phyloP scores from a whole-genome alignment of 2,329 filamentous ascomycete genomes.

The Colletotrichum euphorbiae region DNA sequence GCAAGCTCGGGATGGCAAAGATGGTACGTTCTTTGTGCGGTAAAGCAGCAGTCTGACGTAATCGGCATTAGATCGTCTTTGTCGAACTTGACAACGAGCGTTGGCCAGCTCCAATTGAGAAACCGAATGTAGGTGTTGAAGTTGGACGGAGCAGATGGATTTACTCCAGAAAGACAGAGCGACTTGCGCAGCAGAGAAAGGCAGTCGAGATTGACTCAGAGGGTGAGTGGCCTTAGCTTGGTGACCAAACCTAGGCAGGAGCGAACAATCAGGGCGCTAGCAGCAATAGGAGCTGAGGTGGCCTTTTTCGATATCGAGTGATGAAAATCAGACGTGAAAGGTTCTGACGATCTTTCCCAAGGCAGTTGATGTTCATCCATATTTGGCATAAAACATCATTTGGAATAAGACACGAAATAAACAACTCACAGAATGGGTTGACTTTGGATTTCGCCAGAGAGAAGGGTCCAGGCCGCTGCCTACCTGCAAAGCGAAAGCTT shows the following conservation, averaged over 20 bases:
- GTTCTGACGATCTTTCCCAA: background rate
- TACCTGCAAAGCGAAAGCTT: conserved; percentile 10
- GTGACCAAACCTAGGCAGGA: background rate
- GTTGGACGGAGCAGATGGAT: no score
- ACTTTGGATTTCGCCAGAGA: background rate
- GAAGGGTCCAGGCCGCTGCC: background rate
- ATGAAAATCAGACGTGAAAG: background rate
- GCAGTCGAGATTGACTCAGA: background rate
- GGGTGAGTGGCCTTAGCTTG: background rate
- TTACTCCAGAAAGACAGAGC: background rate
- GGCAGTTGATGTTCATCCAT: background rate
- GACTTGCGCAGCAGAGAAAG: background rate
- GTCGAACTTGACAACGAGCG: no score
- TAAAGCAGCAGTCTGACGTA: no score
- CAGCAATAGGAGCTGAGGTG: background rate
- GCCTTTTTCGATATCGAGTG: background rate
- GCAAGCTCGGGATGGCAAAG: background rate
- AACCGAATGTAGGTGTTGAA: background rate
- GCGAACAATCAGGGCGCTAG: background rate
- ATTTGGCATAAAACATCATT: background rate
- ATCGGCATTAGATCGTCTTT: no score
- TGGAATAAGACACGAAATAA: background rate
- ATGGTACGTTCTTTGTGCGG: background rate
- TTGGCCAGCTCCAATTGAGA: background rate
- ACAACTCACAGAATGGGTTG: background rate